These are phyloP conservation scores for Vanderwaltozyma tropicalis DNA, from an alignment of 805 yeast genomes.

Conservation along the genomic window DNA sequence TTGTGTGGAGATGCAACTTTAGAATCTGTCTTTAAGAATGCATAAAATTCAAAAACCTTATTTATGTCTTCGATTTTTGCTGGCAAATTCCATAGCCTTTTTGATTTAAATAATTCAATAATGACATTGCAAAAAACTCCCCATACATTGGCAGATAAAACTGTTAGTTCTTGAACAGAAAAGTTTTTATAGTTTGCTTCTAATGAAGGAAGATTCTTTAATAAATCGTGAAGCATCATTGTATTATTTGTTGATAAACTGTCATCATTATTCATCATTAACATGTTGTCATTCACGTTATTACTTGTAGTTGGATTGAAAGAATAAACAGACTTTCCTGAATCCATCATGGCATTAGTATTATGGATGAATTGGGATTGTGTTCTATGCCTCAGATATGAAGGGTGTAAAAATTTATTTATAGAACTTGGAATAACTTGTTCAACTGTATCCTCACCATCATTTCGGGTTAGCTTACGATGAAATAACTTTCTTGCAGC, in stretches of 20 bases:
- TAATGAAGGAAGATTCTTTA: conserved; percentile 24
- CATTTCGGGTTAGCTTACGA: conserved; percentile 13
- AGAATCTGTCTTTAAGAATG: conserved; percentile 19
- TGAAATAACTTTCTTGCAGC: conserved; percentile 21
- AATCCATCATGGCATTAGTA: conserved; percentile 17
- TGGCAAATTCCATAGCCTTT: conserved; percentile 25
- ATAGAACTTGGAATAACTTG: conserved; percentile 20
- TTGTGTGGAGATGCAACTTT: conserved; percentile 17
- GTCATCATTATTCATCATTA: conserved; percentile 11
- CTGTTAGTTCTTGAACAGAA: conserved; percentile 20
- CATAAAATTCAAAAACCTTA: conserved; percentile 20
- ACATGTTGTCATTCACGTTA: conserved; percentile 12
- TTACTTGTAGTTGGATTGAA: conserved; percentile 15
- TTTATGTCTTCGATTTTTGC: conserved; percentile 25
- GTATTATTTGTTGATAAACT: conserved; percentile 8
- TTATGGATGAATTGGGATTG: conserved; percentile 25
- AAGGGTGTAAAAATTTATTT: conserved; percentile 26
- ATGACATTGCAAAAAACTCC: conserved; percentile 22
- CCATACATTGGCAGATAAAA: conserved; percentile 25
- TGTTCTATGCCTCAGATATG: conserved; percentile 23
- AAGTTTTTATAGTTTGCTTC: conserved; percentile 25
- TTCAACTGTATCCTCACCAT: conserved; percentile 14
- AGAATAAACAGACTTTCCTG: conserved; percentile 21
- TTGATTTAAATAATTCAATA: conserved; percentile 21
- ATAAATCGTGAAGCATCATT: conserved; percentile 22